Evolutionary conservation across 1,139 yeast species (phyloP), one percentile per base, ranked within the genome.

Genomic region (Saccharomyces hybrid): DNA sequence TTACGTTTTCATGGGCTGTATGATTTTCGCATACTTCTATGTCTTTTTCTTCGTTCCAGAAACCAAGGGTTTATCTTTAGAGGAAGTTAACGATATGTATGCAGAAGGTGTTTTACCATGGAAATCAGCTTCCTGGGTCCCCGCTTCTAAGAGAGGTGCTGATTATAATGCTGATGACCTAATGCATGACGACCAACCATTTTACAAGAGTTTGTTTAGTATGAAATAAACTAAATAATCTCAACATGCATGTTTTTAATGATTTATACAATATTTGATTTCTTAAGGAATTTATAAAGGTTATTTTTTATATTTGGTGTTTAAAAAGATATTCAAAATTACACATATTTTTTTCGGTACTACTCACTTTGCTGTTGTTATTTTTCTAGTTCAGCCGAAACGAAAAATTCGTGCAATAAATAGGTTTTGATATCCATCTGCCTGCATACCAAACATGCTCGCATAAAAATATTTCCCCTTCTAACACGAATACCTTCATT

Each of bases 1-100:
- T 59, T 85, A 80, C 64, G 88, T 85, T 54, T 86, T 86, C 73
- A 77, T 82, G 63, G 91, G 88, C 11, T 84, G 88, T 71, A 75
- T 78, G 66, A 63, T 81, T 56, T 79, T 82, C 67, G 77, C 88
- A 29, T 66, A 80, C 61, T 73, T 83, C 73, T 84, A 82, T 60
- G 86, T 82, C 55, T 83, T 77, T 75, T 80, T 83, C 70, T 75
- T 77, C 59, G 83, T 85, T 55, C 83, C 82, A 58, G 88, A 84
- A 70, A 85, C 91, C 53, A 80, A 81, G 70, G 89, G 88, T 56
- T 75, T 84, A 60, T 74, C 84, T 20, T 75, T 85, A 67, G 91
- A 85, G 70, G 86, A 84, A 64, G 85, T 84, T 59, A 87, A 83
- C 69, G 82, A 80, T 61, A 71, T 85, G 73, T 83, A 69, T 62